phyloP scores from a whole-genome alignment of 805 yeast species.

The Blastobotrys terrestris region DNA sequence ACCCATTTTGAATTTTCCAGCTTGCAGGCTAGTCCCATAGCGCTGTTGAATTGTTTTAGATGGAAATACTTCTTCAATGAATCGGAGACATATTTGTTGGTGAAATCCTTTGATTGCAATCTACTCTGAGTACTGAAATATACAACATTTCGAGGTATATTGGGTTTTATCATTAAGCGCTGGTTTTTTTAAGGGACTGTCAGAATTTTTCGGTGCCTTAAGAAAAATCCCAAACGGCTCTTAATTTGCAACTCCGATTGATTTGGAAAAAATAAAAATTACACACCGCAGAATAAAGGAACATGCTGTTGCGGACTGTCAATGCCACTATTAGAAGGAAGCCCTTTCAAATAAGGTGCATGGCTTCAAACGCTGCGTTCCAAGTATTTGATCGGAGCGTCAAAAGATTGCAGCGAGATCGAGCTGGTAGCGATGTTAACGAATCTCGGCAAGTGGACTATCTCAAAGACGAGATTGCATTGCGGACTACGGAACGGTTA shows the following conservation, averaged over 20 bases:
- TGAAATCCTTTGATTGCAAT: neutral
- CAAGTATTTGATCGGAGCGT: constrained; percentile 58
- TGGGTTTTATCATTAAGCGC: neutral
- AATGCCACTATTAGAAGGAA: neutral
- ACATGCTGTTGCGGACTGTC: too few species aligned
- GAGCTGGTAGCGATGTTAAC: constrained; percentile 42
- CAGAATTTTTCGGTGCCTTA: neutral
- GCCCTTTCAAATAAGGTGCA: neutral
- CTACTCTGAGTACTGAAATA: neutral
- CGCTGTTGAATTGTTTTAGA: neutral
- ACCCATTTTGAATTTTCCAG: neutral
- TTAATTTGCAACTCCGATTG: too few species aligned
- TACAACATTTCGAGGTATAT: neutral
- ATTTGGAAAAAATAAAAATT: too few species aligned
- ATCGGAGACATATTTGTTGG: neutral
- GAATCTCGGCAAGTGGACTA: constrained; percentile 59
- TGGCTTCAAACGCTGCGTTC: constrained; percentile 22
- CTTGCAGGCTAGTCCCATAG: neutral
- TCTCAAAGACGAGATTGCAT: constrained; percentile 66
- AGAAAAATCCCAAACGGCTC: too few species aligned
- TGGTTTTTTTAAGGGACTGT: neutral
- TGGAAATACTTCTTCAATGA: neutral
- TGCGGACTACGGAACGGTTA: constrained; percentile 65
- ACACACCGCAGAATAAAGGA: too few species aligned
- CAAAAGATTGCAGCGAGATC: constrained; percentile 55